Conservation (phyloP, 352 stramenopile genomes). For the Globisporangium carolinianum region DNA sequence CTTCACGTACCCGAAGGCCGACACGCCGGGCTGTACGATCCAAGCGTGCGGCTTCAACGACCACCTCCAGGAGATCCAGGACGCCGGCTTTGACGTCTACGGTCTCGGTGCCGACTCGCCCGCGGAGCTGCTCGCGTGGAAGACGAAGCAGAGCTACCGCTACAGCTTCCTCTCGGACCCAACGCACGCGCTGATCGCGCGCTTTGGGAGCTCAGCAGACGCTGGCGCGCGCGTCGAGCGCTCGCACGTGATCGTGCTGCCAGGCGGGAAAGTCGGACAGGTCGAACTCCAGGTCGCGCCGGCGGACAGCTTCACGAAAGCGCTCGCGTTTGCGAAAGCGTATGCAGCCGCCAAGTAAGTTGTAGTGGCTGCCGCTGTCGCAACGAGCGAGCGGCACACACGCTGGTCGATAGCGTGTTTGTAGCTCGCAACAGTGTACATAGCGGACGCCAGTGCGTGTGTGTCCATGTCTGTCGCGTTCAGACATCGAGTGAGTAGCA, state of each 20-base stretch:
- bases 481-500: too few species aligned
- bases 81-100: conserved; percentile 75
- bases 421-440: background rate
- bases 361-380: too few species aligned
- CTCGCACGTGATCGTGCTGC: conserved; percentile 80
- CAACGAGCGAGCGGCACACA: too few species aligned
- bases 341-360: conserved; percentile 8
- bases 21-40: conserved; percentile 78
- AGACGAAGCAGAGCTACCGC: conserved; percentile 69
- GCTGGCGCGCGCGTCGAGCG: conserved; percentile 58
- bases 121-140: conserved; percentile 64
- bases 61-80: conserved; percentile 68
- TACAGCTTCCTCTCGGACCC: conserved; percentile 81
- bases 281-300: conserved; percentile 68
- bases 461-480: too few species aligned
- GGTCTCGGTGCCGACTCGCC: conserved; percentile 69
- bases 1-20: conserved; percentile 86
- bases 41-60: conserved; percentile 84
- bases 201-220: conserved; percentile 72
- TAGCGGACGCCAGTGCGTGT: too few species aligned
- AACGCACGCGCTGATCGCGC: conserved; percentile 64
- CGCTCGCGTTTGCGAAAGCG: conserved; percentile 48
- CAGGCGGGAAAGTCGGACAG: conserved; percentile 66
- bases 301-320: conserved; percentile 77
- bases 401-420: too few species aligned